Base-by-base conservation (phyloP, 352 stramenopile species). In the Pythium periplocum region DNA sequence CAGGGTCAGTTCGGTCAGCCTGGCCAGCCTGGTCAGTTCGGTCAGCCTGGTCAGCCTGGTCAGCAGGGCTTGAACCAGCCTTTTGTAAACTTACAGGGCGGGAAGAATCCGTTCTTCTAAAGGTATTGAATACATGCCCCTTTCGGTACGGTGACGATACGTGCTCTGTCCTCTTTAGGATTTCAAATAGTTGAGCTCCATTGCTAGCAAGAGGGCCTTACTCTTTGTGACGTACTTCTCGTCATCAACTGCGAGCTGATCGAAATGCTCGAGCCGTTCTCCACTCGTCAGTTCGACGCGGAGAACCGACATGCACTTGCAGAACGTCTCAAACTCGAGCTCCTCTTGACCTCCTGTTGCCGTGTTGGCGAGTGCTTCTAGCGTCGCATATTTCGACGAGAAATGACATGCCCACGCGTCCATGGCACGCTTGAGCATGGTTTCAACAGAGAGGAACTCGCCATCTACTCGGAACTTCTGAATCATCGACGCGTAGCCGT, bases 61-160 rank as follows among this genome's bases (percentile, higher is more conserved):
- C 17, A 26, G 17, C 17, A 26, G 17, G 17, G 17, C 17, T 59
- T 90, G 47, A 87, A 75, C 68, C 77, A 92, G 60, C 65, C 81
- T n/a, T 92, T 92, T 50, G 71, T 88, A 43, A 90, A 88, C 67
- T 75, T 92, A 59, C 50, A 61, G 46, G 50, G 59, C 31, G 57
- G 53, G 43, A 69, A 74, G 43, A 80, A 76, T 57, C 68, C 71
- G 17, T 80, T 77, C 58, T 80, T 80, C 55, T 77, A 66, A 64
- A 45, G 31, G 17, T 26, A 26, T 26, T 26, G 17, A 26, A 26
- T 26, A 26, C 17, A 26, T 26, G 17, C 0, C 17, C 17, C 17
- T 26, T 26, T 26, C 17, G 17, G 17, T 26, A 26, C 17, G 17
- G 17, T 26, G 17, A 26, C 0, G 17, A 26, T 26, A 26, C 17